Conservation (phyloP, 2,329 filamentous ascomycete species). For the Coniella vitis region DNA sequence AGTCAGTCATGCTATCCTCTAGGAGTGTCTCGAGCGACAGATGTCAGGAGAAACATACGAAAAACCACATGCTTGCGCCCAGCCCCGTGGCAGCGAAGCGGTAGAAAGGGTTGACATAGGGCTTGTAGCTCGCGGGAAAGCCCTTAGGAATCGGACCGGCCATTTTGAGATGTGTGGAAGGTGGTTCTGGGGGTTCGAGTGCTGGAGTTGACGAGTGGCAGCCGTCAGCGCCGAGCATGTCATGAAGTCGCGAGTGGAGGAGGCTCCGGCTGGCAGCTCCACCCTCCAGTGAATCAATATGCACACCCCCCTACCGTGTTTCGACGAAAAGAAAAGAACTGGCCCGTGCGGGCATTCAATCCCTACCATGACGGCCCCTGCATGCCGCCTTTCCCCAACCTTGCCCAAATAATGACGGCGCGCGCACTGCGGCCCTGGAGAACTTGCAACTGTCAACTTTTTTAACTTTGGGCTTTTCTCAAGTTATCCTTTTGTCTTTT, state of each 20-base stretch:
- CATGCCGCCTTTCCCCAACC: not conserved
- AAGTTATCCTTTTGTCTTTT: not conserved
- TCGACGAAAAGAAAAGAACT: too few species aligned
- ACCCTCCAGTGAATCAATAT: too few species aligned
- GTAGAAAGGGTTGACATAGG: slow-evolving; percentile 59
- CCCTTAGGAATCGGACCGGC: slow-evolving; percentile 23
- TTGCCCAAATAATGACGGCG: not conserved
- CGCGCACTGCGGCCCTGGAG: not conserved
- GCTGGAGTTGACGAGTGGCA: not conserved
- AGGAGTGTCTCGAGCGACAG: too few species aligned
- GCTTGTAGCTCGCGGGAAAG: slow-evolving; percentile 23
- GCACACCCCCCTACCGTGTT: too few species aligned
- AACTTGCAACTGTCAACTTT: not conserved
- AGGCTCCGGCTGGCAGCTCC: not conserved
- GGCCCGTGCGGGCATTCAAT: not conserved
- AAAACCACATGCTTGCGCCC: slow-evolving; percentile 98
- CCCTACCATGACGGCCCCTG: not conserved
- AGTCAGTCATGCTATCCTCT: slow-evolving; percentile 13
- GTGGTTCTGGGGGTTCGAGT: not conserved
- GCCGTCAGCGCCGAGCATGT: not conserved
- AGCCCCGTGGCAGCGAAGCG: slow-evolving; percentile 79
- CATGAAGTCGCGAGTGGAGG: slow-evolving; percentile 1
- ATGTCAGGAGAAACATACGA: slow-evolving; percentile 52
- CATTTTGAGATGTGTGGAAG: slow-evolving; percentile 23
- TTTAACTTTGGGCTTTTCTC: not conserved